Percentiles rank a stretch among this genome's conserved stretches.
Evolutionary conservation across 208 protist species (phyloP).

Genomic region (Leishmania tropica): DNA sequence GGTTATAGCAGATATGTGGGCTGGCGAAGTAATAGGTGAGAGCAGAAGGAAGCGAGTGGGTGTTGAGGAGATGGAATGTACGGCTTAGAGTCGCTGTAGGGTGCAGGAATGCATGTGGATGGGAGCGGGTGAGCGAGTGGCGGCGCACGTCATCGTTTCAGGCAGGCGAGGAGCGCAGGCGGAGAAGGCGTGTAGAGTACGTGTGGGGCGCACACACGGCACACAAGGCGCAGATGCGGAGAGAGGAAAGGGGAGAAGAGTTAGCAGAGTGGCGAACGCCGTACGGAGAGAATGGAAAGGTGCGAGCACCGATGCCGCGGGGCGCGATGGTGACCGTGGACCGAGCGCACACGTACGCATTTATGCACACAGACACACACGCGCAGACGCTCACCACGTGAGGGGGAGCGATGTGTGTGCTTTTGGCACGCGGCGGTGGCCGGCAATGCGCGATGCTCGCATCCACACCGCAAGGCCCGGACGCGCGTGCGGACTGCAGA

Average conservation of each 20-base stretch:
- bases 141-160: neutral
- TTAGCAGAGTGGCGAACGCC: neutral
- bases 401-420: neutral
- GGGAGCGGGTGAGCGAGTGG: neutral
- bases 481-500: neutral
- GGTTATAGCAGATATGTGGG: neutral
- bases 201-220: neutral
- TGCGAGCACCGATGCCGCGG: neutral
- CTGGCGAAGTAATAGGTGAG: neutral
- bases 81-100: neutral
- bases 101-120: neutral
- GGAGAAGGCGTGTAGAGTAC: neutral
- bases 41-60: neutral
- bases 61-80: neutral
- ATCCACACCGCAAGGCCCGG: neutral
- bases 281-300: neutral
- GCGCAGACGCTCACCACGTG: neutral
- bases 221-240: neutral
- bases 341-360: neutral
- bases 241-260: neutral
- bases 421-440: neutral
- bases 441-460: neutral
- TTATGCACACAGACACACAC: neutral
- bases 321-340: neutral
- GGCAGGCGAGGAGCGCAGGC: neutral